Evolutionary conservation across 495 filamentous ascomycete genomes (phyloP).

Genomic region (Hapsidospora chrysogenum): DNA sequence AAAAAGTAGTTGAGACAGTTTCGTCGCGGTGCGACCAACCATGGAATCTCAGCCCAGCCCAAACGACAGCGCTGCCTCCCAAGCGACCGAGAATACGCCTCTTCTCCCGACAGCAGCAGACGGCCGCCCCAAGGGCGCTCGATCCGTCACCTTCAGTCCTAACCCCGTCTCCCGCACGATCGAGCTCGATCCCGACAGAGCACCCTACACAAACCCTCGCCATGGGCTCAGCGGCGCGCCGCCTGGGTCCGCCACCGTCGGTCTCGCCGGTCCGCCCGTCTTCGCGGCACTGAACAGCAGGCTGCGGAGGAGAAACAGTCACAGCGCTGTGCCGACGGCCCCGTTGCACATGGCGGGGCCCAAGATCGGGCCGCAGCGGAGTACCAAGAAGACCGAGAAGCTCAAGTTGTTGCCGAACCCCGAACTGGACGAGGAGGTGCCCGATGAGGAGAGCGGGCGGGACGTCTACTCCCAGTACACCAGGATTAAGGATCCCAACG

Average conservation of each 20-base stretch:
- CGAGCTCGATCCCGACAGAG: conserved; percentile 19
- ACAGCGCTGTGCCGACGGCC: conserved; percentile 41
- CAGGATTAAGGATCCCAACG: conserved; percentile 90
- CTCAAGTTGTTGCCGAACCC: conserved; percentile 87
- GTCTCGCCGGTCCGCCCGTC: conserved; percentile 39
- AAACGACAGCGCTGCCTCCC: background rate
- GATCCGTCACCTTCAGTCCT: conserved; percentile 32
- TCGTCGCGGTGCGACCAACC: no score
- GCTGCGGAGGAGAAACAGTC: conserved; percentile 70
- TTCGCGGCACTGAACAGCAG: conserved; percentile 75
- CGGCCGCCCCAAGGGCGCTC: conserved; percentile 14
- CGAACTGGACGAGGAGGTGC: conserved; percentile 55
- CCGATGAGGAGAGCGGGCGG: conserved; percentile 76
- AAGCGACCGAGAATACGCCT: conserved; percentile 14
- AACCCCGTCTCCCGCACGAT: conserved; percentile 33
- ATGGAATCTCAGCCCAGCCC: background rate
- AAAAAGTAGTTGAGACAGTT: no score
- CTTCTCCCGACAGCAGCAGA: conserved; percentile 17
- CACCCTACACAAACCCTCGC: no score
- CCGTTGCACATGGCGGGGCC: conserved; percentile 25
- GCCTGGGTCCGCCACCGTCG: conserved; percentile 10
- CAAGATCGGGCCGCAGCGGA: conserved; percentile 90
- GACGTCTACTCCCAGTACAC: conserved; percentile 91
- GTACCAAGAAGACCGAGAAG: conserved; percentile 89
- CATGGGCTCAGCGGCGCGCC: no score